Conservation (phyloP, 768 basidiomycete genomes). For the Calocybe gangraenosa region DNA sequence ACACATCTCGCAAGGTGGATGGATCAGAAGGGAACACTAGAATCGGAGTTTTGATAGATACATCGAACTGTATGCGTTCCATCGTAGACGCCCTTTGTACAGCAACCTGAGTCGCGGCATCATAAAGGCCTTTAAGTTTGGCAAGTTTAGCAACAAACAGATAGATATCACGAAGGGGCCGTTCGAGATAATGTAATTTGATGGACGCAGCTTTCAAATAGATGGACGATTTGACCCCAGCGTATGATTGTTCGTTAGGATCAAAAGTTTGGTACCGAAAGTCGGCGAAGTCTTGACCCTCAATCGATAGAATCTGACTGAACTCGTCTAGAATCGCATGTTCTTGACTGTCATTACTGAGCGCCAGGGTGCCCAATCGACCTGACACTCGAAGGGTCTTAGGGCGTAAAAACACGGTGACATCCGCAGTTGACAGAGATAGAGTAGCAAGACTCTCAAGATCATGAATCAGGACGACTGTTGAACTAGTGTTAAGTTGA, state of each 20-base stretch:
- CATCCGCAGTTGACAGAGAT: conserved; percentile 86
- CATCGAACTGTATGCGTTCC: conserved; percentile 88
- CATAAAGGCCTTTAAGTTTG: conserved; percentile 89
- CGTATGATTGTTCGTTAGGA: conserved; percentile 60
- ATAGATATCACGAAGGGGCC: conserved; percentile 87
- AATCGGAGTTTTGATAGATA: conserved; percentile 92
- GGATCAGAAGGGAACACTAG: conserved; percentile 79
- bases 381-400: conserved; percentile 77
- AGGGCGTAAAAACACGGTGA: conserved; percentile 66
- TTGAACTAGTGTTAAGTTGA: not conserved
- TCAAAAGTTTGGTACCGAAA: conserved; percentile 93
- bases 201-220: conserved; percentile 84
- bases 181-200: conserved; percentile 83
- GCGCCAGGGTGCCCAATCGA: conserved; percentile 75
- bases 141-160: conserved; percentile 82
- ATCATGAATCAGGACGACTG: conserved; percentile 78
- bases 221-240: conserved; percentile 81
- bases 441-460: conserved; percentile 74
- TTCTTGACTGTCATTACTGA: conserved; percentile 67
- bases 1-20: conserved; percentile 53
- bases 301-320: conserved; percentile 86
- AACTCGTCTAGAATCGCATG: conserved; percentile 59
- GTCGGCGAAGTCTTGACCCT: conserved; percentile 91
- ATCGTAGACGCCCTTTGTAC: conserved; percentile 91
- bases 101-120: conserved; percentile 89